Evolutionary conservation across 192 early-diverging fungal genomes (phyloP).

Genomic region (Dimargaris cristalligena): DNA sequence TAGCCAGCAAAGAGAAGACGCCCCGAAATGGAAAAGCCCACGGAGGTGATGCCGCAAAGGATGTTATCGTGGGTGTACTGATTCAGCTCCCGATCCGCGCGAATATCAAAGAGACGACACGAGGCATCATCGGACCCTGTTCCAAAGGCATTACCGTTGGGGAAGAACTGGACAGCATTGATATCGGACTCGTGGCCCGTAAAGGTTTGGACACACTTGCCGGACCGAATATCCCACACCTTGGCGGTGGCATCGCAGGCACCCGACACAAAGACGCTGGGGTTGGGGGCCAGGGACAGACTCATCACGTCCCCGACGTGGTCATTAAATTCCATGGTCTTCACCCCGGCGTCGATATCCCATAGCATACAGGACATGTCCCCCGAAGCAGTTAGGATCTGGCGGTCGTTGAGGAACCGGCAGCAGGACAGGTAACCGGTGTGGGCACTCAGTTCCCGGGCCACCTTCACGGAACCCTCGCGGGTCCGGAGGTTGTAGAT

Average conservation of each 20-base stretch:
- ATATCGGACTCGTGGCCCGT: slow-evolving; percentile 97
- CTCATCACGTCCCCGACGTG: slow-evolving; percentile 99
- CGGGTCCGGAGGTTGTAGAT: slow-evolving; percentile 95
- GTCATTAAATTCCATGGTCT: slow-evolving; percentile 91
- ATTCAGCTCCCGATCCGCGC: slow-evolving; percentile 95
- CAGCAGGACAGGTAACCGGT: slow-evolving; percentile 97
- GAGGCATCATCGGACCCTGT: slow-evolving; percentile 98
- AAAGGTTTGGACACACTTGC: slow-evolving; percentile 95
- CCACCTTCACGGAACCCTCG: slow-evolving; percentile 86
- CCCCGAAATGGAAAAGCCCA: slow-evolving; percentile 95
- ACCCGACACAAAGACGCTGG: slow-evolving; percentile 93
- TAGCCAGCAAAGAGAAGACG: slow-evolving; percentile 96
- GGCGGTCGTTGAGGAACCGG: slow-evolving; percentile 87
- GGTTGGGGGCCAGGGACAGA: slow-evolving; percentile 80
- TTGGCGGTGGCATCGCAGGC: slow-evolving; percentile 98
- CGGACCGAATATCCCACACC: slow-evolving; percentile 95
- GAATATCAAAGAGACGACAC: slow-evolving; percentile 91
- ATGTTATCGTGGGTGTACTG: slow-evolving; percentile 98
- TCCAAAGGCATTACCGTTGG: slow-evolving; percentile 94
- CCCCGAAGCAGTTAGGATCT: slow-evolving; percentile 88
- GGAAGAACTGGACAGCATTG: slow-evolving; percentile 99
- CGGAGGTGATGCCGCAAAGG: slow-evolving; percentile 94
- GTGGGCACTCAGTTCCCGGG: slow-evolving; percentile 88
- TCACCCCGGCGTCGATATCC: slow-evolving; percentile 99
- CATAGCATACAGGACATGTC: slow-evolving; percentile 99